A percentile compares a stretch with the other conserved stretches of the same genome.
Conservation (phyloP, 495 filamentous ascomycete species). For the Penicillium herquei region DNA sequence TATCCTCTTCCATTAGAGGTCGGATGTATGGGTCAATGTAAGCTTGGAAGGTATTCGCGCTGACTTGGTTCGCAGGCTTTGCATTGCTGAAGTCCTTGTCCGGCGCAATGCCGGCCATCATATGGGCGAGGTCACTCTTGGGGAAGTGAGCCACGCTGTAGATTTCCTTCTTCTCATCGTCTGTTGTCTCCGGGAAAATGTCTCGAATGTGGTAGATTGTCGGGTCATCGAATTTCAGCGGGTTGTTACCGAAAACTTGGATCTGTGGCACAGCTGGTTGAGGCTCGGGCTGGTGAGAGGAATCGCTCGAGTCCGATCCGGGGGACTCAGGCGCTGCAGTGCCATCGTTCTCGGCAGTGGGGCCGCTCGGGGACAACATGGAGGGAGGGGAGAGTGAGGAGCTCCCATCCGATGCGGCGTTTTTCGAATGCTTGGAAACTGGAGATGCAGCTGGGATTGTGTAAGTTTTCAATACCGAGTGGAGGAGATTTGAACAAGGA, state of each 20-base stretch:
- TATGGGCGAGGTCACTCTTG: constrained; percentile 69
- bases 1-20: constrained; percentile 87
- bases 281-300: constrained; percentile 75
- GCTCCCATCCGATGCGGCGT: constrained; percentile 57
- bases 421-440: constrained; percentile 49
- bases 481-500: constrained; percentile 3
- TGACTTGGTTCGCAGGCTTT: constrained; percentile 91
- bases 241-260: constrained; percentile 88
- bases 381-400: constrained; percentile 57
- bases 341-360: constrained; percentile 47
- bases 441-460: constrained; percentile 37
- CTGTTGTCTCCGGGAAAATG: constrained; percentile 66
- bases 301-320: constrained; percentile 59
- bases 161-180: constrained; percentile 79
- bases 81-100: constrained; percentile 94
- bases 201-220: constrained; percentile 91
- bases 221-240: constrained; percentile 86
- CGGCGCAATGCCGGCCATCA: constrained; percentile 84
- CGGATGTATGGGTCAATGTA: constrained; percentile 92
- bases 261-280: constrained; percentile 69
- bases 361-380: constrained; percentile 51
- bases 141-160: constrained; percentile 86
- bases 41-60: constrained; percentile 80
- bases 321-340: constrained; percentile 46
- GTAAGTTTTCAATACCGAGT: constrained; percentile 13